Conservation (phyloP, 2,329 filamentous ascomycete species). For the Penicillium frequentans region DNA sequence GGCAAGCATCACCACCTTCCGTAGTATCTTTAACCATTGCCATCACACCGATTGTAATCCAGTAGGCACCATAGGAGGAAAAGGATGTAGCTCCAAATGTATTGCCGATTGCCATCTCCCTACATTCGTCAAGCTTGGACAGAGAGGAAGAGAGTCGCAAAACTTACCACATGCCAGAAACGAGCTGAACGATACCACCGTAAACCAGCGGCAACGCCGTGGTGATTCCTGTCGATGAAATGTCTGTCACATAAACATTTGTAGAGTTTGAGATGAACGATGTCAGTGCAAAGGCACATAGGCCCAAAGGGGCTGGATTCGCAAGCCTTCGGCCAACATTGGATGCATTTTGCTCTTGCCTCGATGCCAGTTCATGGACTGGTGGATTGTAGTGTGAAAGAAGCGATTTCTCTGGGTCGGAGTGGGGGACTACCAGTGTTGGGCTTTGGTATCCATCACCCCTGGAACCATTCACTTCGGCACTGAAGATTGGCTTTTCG, state of each 20-base stretch:
- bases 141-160: too few species aligned
- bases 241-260: constrained; percentile 9
- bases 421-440: background rate
- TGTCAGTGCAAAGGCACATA: constrained; percentile 22
- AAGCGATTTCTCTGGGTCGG: background rate
- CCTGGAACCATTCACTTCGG: background rate
- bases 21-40: constrained; percentile 11
- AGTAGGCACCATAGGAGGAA: constrained; percentile 21
- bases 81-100: constrained; percentile 24
- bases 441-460: constrained; percentile 1
- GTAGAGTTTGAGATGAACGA: constrained; percentile 19
- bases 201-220: constrained; percentile 16
- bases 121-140: background rate
- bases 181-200: constrained; percentile 16
- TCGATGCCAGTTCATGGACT: background rate
- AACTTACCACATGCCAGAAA: constrained; percentile 22
- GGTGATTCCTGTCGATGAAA: constrained; percentile 7
- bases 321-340: constrained; percentile 13
- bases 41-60: constrained; percentile 18
- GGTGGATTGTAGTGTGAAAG: background rate
- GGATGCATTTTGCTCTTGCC: background rate
- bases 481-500: background rate
- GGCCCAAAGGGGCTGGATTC: constrained; percentile 20
- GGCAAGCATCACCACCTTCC: constrained; percentile 1
- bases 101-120: constrained; percentile 23